Conservation (phyloP, 1,284 basidiomycete genomes). For the Fomitopsis pinicola region DNA sequence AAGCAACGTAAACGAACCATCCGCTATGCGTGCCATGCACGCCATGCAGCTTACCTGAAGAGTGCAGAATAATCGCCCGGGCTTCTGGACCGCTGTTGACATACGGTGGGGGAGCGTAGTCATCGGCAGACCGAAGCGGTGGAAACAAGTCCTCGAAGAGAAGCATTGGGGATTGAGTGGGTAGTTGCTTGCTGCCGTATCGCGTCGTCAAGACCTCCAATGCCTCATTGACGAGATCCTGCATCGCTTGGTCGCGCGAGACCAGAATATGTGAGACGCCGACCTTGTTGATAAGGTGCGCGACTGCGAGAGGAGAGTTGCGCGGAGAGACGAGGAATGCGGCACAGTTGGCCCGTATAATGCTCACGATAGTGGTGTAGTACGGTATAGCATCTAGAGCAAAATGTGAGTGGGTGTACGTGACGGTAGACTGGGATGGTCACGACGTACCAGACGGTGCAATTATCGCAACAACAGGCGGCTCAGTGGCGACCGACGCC, state of each 20-base stretch:
- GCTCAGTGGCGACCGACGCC: neutral
- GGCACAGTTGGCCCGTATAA: conserved; percentile 22
- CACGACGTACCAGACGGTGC: neutral
- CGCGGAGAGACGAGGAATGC: conserved; percentile 35
- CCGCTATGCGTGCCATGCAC: neutral
- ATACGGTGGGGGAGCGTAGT: neutral
- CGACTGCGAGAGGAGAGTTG: conserved; percentile 32
- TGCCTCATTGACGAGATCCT: conserved; percentile 12
- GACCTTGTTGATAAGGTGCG: conserved; percentile 28
- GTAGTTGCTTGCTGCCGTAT: neutral
- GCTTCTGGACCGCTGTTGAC: conserved; percentile 9
- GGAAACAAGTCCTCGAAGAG: conserved; percentile 18
- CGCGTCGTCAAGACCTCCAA: neutral
- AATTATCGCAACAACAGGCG: conserved; percentile 1
- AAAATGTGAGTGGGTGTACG: neutral
- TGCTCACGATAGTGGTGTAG: conserved; percentile 20
- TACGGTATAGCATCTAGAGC: conserved; percentile 29
- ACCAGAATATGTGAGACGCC: conserved; percentile 24
- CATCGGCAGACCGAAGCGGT: neutral
- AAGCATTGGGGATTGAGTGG: conserved; percentile 12
- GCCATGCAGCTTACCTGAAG: conserved; percentile 20
- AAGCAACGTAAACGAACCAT: neutral
- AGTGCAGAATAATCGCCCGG: conserved; percentile 22
- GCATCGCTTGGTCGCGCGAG: conserved; percentile 21
- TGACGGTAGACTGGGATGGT: neutral